Base-by-base conservation (phyloP, 768 basidiomycete species). In the Baorangia bicolor region DNA sequence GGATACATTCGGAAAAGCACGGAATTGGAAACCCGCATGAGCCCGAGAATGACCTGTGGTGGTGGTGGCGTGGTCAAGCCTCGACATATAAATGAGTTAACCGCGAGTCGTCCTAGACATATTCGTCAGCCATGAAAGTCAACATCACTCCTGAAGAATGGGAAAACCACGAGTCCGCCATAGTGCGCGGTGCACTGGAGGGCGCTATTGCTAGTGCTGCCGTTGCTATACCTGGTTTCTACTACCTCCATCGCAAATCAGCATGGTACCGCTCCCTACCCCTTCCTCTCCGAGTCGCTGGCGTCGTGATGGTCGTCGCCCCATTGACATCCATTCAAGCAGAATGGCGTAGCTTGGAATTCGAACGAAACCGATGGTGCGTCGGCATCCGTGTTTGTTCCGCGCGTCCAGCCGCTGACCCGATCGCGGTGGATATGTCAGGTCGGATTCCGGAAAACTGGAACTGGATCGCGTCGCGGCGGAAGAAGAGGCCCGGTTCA, bases 251-350 rank as follows among this genome's bases (percentile, higher is more conserved):
- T 55, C 77, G 77, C 18, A 70, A 72, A 30, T 83, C 78, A 63
- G 70, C 82, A 0, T 80, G 82, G 59, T 92, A 89, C 68, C 82
- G 86, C 56, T 62, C 74, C 0, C 77, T 93, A 0, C 89, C 88
- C 0, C 67, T 81, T 0, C 82, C 87, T 0, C 75, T 93, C 40
- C 92, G 92, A 64, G 75, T 82, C 0, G 76, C 92, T 1, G 86
- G 86, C 16, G 73, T 84, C n/a, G 77, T 92, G 51, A 75, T 89
- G 47, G 52, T 90, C 53, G 78, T 86, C 46, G 83, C 84, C 0
- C 91, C 91, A 0, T 71, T 79, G 43, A 73, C 87, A 21, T 81
- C 86, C 20, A 88, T 93, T 41, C 83, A 86, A 57, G 91, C 86
- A 6, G 91, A 93, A 64, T 79, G 83, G 4, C 83, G 86, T 12